phyloP scores from a whole-genome alignment of 2,329 filamentous ascomycete genomes.

The Triangularia verruculosa region DNA sequence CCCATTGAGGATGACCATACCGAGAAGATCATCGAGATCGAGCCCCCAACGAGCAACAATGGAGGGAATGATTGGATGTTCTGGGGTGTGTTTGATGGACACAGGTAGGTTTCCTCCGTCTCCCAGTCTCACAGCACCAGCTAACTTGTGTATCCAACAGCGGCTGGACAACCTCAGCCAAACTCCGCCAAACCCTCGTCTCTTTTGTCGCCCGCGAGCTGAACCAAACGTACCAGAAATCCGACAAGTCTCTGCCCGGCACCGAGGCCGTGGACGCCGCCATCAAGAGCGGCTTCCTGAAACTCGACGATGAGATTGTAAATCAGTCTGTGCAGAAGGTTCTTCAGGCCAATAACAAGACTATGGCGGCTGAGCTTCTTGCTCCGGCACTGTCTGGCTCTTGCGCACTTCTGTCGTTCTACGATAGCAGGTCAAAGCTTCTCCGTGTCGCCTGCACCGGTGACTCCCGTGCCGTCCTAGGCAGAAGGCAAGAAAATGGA shows the following conservation, averaged over 20 bases:
- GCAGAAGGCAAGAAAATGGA: constrained; percentile 70
- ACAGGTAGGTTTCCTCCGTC: constrained; percentile 63
- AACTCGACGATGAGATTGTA: constrained; percentile 90
- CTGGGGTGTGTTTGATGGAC: constrained; percentile 98
- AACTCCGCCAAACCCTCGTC: constrained; percentile 87
- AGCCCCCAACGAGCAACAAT: constrained; percentile 48
- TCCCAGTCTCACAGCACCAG: neutral
- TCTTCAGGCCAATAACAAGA: constrained; percentile 81
- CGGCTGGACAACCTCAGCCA: constrained; percentile 97
- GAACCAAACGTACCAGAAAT: constrained; percentile 84
- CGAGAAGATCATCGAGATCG: constrained; percentile 94
- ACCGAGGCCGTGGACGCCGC: constrained; percentile 81
- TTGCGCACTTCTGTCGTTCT: constrained; percentile 93
- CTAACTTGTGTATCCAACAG: constrained; percentile 41
- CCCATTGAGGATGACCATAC: constrained; percentile 98
- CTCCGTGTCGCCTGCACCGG: constrained; percentile 94
- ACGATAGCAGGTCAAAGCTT: constrained; percentile 82
- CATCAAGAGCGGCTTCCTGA: constrained; percentile 88
- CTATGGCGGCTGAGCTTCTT: constrained; percentile 85
- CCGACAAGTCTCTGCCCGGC: constrained; percentile 60
- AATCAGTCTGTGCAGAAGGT: constrained; percentile 91
- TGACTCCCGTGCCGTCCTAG: constrained; percentile 91
- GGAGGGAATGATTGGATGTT: constrained; percentile 94
- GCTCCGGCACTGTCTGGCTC: constrained; percentile 95
- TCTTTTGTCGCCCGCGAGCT: constrained; percentile 90